Conservation (phyloP, 2,329 filamentous ascomycete species). For the Nemania abortiva region DNA sequence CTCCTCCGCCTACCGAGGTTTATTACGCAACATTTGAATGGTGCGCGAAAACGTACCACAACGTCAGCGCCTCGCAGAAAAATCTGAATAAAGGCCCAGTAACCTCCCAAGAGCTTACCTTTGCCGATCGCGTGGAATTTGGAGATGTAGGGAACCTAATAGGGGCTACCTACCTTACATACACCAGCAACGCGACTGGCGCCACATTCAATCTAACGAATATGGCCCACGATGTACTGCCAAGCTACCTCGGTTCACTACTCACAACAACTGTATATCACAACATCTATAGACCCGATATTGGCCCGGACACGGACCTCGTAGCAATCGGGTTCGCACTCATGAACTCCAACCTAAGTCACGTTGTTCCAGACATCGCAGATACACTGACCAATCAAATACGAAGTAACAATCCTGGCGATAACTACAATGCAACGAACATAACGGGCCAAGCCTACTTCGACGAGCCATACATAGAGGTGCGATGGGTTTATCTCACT, state of each 20-base stretch:
- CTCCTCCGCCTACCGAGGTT: constrained; percentile 28
- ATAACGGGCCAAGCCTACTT: constrained; percentile 28
- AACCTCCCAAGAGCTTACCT: constrained; percentile 15
- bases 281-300: constrained; percentile 13
- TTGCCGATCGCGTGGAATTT: not conserved
- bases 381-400: constrained; percentile 35
- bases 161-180: constrained; percentile 14
- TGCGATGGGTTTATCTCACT: constrained; percentile 37
- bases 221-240: constrained; percentile 1
- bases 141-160: constrained; percentile 13
- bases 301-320: not conserved
- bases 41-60: constrained; percentile 33
- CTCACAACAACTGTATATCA: constrained; percentile 28
- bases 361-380: constrained; percentile 27
- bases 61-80: constrained; percentile 29
- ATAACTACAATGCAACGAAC: constrained; percentile 36
- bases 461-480: constrained; percentile 40
- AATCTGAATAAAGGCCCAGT: constrained; percentile 3
- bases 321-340: constrained; percentile 22
- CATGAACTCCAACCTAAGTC: constrained; percentile 29
- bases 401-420: constrained; percentile 34
- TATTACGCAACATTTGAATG: constrained; percentile 30
- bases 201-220: constrained; percentile 27
- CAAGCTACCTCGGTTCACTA: constrained; percentile 16
- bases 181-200: constrained; percentile 20